Conservation (phyloP, 2,329 filamentous ascomycete species). For the Talaromyces verruculosus region DNA sequence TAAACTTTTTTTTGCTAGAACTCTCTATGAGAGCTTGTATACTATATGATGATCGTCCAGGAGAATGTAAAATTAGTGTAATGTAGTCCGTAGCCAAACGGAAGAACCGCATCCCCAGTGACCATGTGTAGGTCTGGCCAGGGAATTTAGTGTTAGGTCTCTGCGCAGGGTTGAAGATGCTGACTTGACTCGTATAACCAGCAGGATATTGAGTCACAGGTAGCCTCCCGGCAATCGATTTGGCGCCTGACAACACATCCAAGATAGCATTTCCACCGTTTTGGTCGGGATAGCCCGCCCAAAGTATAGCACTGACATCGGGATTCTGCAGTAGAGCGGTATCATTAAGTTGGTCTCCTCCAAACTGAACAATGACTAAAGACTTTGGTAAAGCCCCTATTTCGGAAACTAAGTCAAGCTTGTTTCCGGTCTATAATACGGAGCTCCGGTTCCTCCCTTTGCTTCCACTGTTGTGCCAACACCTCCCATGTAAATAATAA, state of each 20-base stretch:
- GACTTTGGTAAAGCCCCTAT: neutral
- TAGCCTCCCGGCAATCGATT: neutral
- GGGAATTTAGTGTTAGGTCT: neutral
- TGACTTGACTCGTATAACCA: neutral
- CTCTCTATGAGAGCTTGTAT: neutral
- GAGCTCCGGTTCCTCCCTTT: too few species aligned
- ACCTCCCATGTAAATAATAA: too few species aligned
- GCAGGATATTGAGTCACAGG: neutral
- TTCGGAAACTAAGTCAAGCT: neutral
- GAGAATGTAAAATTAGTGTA: neutral
- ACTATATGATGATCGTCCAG: neutral
- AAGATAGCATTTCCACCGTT: neutral
- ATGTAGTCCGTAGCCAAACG: neutral
- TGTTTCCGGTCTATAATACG: neutral
- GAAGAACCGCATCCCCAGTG: neutral
- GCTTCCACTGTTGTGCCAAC: too few species aligned
- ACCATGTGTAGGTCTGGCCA: neutral
- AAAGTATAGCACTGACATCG: neutral
- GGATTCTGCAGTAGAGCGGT: neutral
- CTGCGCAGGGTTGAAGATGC: neutral
- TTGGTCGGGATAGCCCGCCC: neutral
- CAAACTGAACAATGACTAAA: neutral
- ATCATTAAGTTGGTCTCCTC: neutral
- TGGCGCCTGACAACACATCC: neutral
- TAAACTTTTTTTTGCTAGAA: neutral